These are phyloP conservation scores for Naganishia sp. DNA, from an alignment of 1,284 basidiomycete genomes.

Conservation along the genomic window DNA sequence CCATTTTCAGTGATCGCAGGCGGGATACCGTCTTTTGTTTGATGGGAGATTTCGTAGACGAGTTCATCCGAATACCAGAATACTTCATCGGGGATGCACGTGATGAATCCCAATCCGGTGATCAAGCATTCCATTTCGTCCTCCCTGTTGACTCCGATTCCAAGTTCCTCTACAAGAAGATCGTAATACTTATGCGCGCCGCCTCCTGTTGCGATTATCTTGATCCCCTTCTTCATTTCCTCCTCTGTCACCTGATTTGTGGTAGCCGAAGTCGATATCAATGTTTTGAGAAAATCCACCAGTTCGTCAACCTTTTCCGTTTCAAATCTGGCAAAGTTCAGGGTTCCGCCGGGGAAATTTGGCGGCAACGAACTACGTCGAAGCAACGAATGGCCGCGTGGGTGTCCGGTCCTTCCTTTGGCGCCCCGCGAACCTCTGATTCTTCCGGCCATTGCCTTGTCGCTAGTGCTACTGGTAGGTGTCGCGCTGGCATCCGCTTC, in stretches of 20 bases:
- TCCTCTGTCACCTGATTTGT: slow-evolving; percentile 86
- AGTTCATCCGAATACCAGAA: slow-evolving; percentile 99
- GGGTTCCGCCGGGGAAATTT: slow-evolving; percentile 89
- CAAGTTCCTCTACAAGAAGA: slow-evolving; percentile 71
- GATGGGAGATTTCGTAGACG: slow-evolving; percentile 79
- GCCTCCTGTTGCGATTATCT: slow-evolving; percentile 97
- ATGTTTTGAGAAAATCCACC: slow-evolving; percentile 80
- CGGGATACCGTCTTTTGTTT: slow-evolving; percentile 38
- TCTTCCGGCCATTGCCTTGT: neutral
- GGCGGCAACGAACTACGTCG: slow-evolving; percentile 66
- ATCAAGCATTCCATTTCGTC: slow-evolving; percentile 99
- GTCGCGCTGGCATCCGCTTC: neutral
- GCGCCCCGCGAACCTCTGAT: slow-evolving; percentile 63
- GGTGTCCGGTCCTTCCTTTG: slow-evolving; percentile 58
- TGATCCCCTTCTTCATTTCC: slow-evolving; percentile 89
- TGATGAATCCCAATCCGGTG: slow-evolving; percentile 92
- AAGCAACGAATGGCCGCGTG: slow-evolving; percentile 60
- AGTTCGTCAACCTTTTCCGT: slow-evolving; percentile 85
- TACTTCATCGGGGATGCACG: slow-evolving; percentile 93
- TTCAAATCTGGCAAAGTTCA: slow-evolving; percentile 98
- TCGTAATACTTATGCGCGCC: slow-evolving; percentile 95
- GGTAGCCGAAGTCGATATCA: slow-evolving; percentile 82
- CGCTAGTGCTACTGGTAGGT: neutral
- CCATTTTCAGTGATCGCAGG: slow-evolving; percentile 17
- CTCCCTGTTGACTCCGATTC: slow-evolving; percentile 82